These are phyloP conservation scores for Arthrobotrys entomopaga DNA, from an alignment of 2,329 filamentous ascomycete genomes.

Conservation along the genomic window DNA sequence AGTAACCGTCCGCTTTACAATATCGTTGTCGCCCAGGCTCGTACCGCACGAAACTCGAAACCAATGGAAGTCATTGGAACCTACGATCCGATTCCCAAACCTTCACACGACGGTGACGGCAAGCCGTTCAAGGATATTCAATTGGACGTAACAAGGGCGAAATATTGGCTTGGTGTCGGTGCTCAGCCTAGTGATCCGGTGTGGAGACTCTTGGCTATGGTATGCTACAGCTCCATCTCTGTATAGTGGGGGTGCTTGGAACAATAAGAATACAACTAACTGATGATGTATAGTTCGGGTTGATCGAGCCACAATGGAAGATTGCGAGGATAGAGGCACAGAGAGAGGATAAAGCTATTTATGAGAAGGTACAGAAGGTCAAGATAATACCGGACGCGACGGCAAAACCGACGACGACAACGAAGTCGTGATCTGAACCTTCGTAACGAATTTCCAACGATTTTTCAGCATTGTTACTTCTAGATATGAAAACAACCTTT, in stretches of 20 bases:
- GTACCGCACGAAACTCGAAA: slow-evolving; percentile 86
- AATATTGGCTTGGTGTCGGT: slow-evolving; percentile 97
- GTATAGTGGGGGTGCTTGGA: background rate
- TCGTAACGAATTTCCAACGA: background rate
- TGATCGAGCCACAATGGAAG: slow-evolving; percentile 58
- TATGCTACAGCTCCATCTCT: slow-evolving; percentile 60
- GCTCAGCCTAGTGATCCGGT: slow-evolving; percentile 91
- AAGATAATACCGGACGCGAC: slow-evolving; percentile 44
- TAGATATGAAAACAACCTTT: no score
- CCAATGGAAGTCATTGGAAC: slow-evolving; percentile 92
- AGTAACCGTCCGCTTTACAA: slow-evolving; percentile 94
- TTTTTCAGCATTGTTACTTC: background rate
- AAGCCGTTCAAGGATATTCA: slow-evolving; percentile 90
- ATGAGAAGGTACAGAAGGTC: slow-evolving; percentile 50
- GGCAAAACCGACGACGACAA: background rate
- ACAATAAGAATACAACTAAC: slow-evolving; percentile 14
- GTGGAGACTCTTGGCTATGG: slow-evolving; percentile 87
- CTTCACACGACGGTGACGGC: slow-evolving; percentile 70
- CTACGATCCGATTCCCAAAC: slow-evolving; percentile 75
- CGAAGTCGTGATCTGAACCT: background rate
- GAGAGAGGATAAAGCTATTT: slow-evolving; percentile 46
- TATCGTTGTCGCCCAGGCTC: slow-evolving; percentile 92
- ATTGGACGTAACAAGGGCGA: slow-evolving; percentile 80
- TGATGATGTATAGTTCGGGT: slow-evolving; percentile 47
- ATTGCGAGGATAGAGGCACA: slow-evolving; percentile 54